These are phyloP conservation scores for Botrytis aclada DNA, from an alignment of 2,329 filamentous ascomycete genomes.

Conservation along the genomic window DNA sequence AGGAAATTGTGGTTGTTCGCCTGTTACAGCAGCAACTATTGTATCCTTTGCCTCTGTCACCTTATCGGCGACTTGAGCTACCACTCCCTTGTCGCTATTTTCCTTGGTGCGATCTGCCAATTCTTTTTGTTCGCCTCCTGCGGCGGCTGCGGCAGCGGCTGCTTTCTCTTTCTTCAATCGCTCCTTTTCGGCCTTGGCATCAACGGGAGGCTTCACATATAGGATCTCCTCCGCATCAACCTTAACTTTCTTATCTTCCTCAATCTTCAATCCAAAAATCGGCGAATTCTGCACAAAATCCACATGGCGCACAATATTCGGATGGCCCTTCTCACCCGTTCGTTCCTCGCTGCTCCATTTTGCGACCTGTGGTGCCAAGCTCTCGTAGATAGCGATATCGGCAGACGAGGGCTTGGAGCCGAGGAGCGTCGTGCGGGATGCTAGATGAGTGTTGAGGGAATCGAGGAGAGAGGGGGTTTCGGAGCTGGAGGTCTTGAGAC, in stretches of 20 bases:
- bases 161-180: conserved; percentile 95
- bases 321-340: conserved; percentile 83
- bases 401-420: conserved; percentile 86
- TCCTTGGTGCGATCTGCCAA: conserved; percentile 61
- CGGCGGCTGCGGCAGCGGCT: conserved; percentile 56
- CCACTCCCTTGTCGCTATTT: conserved; percentile 50
- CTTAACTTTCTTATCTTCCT: conserved; percentile 69
- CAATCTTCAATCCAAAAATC: conserved; percentile 67
- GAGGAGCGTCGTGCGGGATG: conserved; percentile 82
- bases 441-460: conserved; percentile 81
- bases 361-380: conserved; percentile 72
- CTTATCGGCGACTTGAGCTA: conserved; percentile 49
- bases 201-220: conserved; percentile 83
- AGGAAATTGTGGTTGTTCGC: conserved; percentile 40
- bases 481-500: conserved; percentile 57
- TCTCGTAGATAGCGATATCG: conserved; percentile 78
- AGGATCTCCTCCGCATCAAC: conserved; percentile 78
- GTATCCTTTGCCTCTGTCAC: conserved; percentile 42
- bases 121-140: conserved; percentile 47
- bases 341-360: conserved; percentile 81
- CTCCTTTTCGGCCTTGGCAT: conserved; percentile 95
- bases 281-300: conserved; percentile 93
- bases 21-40: conserved; percentile 39
- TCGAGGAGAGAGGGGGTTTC: conserved; percentile 65
- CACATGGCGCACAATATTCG: conserved; percentile 85